Evolutionary conservation across 1,284 basidiomycete species (phyloP), one percentile per base, ranked within the genome.

Genomic region (Hemileia vastatrix): DNA sequence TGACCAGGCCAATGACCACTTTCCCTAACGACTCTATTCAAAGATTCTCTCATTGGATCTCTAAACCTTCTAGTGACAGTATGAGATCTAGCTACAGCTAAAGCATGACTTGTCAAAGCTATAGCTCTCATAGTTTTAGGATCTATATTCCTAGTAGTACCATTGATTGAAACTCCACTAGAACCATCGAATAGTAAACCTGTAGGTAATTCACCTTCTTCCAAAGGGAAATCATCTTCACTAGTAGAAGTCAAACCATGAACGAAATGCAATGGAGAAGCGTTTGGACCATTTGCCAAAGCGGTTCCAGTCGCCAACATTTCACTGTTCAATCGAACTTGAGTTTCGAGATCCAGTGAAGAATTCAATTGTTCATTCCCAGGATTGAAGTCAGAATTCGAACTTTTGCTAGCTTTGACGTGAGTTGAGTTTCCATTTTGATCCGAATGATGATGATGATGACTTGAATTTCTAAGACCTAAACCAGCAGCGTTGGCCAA

Each of bases 191-290:
- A 40, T 11, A 15, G 8, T 40, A 40, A 40, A 40, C 36, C 36
- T 9, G 67, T 68, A 2, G 71, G 68, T 32, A 72, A 67, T 23
- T 75, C 73, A 2, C 70, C 65, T 3, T 66, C 68, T 54, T 75
- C 73, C 11, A 75, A 65, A 21, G 73, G 72, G 52, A 75, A 71
- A 1, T 69, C 67, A 23, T 68, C 67, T 2, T 70, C 68, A 49
- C 66, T 66, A 2, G 70, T 68, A 2, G 68, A 70, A 1, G 73
- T 74, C 19, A 75, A 66, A 6, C 71, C 73, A 54, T 75, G 73
- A 52, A 73, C 69, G 44, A 75, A 66, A 57, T 75, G 73, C 47
- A 75, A 63, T 4, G 73, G 73, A 21, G 69, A 72, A 63, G 72
- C 69, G 36, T 73, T 75, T 52, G 73, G 73, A 11, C 72, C 73